These are phyloP conservation scores for Exophiala lecanii-corni DNA, from an alignment of 2,329 filamentous ascomycete species.

Conservation along the genomic window DNA sequence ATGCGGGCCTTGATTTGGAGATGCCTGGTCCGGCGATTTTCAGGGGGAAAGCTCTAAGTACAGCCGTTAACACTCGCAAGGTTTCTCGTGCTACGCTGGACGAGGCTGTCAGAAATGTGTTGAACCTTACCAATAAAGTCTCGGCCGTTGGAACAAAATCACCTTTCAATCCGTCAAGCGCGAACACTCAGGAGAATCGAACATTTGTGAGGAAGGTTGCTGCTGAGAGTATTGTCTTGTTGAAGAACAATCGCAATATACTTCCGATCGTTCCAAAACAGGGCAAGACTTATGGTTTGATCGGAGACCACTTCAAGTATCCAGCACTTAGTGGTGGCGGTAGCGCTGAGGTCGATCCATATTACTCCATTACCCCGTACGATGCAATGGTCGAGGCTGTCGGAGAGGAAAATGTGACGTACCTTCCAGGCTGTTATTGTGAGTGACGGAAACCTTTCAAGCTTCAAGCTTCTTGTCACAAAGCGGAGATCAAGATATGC, in stretches of 20 bases:
- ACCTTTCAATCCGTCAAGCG: slow-evolving; percentile 35
- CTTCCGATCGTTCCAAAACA: slow-evolving; percentile 49
- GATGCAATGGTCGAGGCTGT: slow-evolving; percentile 34
- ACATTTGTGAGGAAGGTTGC: slow-evolving; percentile 63
- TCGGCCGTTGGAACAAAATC: slow-evolving; percentile 15
- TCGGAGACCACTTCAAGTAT: slow-evolving; percentile 49
- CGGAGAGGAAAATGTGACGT: slow-evolving; percentile 11
- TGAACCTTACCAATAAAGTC: slow-evolving; percentile 31
- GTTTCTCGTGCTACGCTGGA: slow-evolving; percentile 29
- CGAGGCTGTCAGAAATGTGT: slow-evolving; percentile 30
- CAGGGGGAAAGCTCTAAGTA: slow-evolving; percentile 33
- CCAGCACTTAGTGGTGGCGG: slow-evolving; percentile 55
- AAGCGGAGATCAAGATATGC: slow-evolving; percentile 31
- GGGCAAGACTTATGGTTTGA: slow-evolving; percentile 43
- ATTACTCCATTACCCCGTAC: slow-evolving; percentile 41
- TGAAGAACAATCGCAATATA: slow-evolving; percentile 64
- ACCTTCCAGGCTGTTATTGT: not conserved
- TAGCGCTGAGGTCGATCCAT: slow-evolving; percentile 50
- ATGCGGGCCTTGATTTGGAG: slow-evolving; percentile 28
- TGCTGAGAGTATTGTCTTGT: slow-evolving; percentile 64
- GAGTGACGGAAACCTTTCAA: not conserved
- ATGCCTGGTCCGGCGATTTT: slow-evolving; percentile 27
- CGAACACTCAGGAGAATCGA: slow-evolving; percentile 57
- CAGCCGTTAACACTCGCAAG: slow-evolving; percentile 29
- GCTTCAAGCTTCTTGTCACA: slow-evolving; percentile 13